Evolutionary conservation across 192 early-diverging fungal genomes (phyloP).

Genomic region (Umbelopsis isabellina): DNA sequence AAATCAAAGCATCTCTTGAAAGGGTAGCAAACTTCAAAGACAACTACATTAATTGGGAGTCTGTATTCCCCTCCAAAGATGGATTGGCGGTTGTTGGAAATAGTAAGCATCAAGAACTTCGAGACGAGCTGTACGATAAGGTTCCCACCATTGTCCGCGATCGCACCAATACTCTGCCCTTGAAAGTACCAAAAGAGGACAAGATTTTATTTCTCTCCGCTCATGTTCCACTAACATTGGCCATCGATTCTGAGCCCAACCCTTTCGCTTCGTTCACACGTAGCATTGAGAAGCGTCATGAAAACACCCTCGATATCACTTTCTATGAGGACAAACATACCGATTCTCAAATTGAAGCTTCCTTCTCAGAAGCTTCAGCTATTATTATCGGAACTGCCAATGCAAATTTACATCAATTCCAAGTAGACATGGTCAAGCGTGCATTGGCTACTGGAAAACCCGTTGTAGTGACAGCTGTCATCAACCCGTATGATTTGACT

Average conservation of each 20-base stretch:
- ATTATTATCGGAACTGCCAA: slow-evolving; percentile 43
- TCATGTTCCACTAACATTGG: slow-evolving; percentile 40
- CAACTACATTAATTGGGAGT: slow-evolving; percentile 34
- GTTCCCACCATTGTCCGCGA: slow-evolving; percentile 37
- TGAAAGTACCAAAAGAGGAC: slow-evolving; percentile 11
- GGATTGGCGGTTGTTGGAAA: slow-evolving; percentile 25
- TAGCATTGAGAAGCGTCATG: slow-evolving; percentile 23
- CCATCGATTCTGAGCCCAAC: slow-evolving; percentile 41
- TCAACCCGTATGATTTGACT: slow-evolving; percentile 46
- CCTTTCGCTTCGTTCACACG: slow-evolving; percentile 40
- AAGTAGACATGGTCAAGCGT: slow-evolving; percentile 28
- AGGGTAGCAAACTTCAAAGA: slow-evolving; percentile 38
- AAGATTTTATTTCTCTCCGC: slow-evolving; percentile 40
- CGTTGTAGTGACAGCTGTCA: slow-evolving; percentile 33
- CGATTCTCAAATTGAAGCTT: slow-evolving; percentile 18
- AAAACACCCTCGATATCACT: slow-evolving; percentile 29
- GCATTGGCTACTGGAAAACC: slow-evolving; percentile 10
- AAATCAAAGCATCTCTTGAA: slow-evolving; percentile 27
- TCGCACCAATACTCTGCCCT: slow-evolving; percentile 21
- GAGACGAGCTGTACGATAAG: slow-evolving; percentile 31
- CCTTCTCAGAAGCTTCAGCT: neutral
- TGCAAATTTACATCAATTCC: slow-evolving; percentile 38
- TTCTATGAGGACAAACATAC: slow-evolving; percentile 31
- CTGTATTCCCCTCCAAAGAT: slow-evolving; percentile 14
- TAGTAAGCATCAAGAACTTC: slow-evolving; percentile 27